Evolutionary conservation across 2,329 filamentous ascomycete species (phyloP).

Genomic region (Lasiodiplodia sp.): DNA sequence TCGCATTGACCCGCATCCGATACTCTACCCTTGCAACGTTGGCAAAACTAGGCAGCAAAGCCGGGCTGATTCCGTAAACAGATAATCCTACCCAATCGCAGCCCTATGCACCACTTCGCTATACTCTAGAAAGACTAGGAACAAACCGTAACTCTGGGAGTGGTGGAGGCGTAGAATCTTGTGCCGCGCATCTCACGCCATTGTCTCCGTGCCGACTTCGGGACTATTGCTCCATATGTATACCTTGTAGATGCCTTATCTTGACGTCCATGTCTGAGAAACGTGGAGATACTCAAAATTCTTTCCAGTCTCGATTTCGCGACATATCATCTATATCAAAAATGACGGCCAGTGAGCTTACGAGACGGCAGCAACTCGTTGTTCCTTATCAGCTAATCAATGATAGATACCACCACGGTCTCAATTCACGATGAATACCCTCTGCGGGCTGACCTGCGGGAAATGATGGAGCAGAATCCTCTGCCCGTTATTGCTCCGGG

Average conservation of each 20-base stretch:
- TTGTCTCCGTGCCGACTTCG: not conserved
- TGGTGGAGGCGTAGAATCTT: not conserved
- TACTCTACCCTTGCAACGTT: not conserved
- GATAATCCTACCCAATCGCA: not conserved
- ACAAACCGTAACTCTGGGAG: not conserved
- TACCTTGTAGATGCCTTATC: not conserved
- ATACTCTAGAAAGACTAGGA: not conserved
- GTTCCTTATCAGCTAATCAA: not conserved
- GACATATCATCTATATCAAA: not conserved
- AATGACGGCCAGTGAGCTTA: constrained; percentile 5
- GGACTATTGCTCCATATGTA: not conserved
- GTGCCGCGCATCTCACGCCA: not conserved
- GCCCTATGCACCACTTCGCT: not conserved
- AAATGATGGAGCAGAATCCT: constrained; percentile 6
- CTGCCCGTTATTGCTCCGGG: constrained; percentile 5
- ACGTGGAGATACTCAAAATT: not conserved
- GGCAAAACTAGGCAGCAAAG: not conserved
- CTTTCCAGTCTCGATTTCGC: not conserved
- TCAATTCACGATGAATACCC: not conserved
- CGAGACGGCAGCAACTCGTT: not conserved
- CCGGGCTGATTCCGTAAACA: not conserved
- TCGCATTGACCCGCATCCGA: not conserved
- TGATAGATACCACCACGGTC: not conserved
- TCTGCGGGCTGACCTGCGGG: not conserved
- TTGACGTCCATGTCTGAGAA: not conserved